Evolutionary conservation across 257 asterid genomes (phyloP), one percentile per base, ranked within the genome.

Genomic region (Solanum lycopersicoides): DNA sequence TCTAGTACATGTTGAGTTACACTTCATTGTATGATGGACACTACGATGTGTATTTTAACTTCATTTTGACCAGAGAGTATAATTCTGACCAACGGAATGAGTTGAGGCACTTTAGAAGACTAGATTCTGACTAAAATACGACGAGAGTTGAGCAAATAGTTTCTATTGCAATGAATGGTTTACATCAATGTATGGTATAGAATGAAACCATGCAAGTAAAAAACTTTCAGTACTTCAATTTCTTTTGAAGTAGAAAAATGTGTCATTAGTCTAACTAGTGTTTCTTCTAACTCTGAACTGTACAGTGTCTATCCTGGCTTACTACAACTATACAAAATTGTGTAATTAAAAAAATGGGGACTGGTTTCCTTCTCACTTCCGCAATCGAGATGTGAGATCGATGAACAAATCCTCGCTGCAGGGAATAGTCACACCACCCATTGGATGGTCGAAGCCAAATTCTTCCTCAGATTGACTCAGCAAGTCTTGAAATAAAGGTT

Each of bases 341-440:
- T 35, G 32, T 13, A 25, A n/a, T 18, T 13, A 16, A 42, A 25
- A n/a, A 7, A 13, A 42, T 72, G 60, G 65, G 41, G 84, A 15
- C 84, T 45, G 6, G 34, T 25, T 42, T 14, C 39, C 37, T 42
- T 77, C n/a, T 77, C 65, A 77, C 60, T 77, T 77, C 60, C 83
- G 16, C 66, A 89, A 69, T 6, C 50, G 39, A 68, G 90, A 91
- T 12, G 87, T 90, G 9, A 90, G 47, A 73, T 73, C 6, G 12
- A 35, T 73, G 30, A 73, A 73, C 30, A 73, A 45, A 37, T 73
- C 50, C 18, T 73, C 82, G 10, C 30, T 20, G 11, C 82, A 37
- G 18, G 50, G 82, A 73, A 73, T 35, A 35, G 82, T 73, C 18
- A 73, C 28, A 9, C 50, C 82, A 11, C 82, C 82, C 82, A 72